These are phyloP conservation scores for Sphagnurus paluster DNA, from an alignment of 1,284 basidiomycete genomes.

Conservation along the genomic window DNA sequence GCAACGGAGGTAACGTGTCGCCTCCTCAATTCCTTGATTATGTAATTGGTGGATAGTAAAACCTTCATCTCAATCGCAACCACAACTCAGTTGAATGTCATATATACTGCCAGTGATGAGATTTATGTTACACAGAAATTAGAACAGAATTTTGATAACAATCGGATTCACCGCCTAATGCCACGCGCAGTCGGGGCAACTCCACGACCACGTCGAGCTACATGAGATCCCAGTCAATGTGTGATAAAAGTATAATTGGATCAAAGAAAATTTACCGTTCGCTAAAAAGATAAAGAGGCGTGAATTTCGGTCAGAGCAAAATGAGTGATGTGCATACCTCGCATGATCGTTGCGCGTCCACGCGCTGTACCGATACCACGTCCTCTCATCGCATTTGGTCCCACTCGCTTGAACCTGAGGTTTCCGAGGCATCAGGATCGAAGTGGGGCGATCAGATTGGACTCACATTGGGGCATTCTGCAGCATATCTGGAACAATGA, in stretches of 20 bases:
- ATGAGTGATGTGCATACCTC: constrained; percentile 55
- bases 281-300: constrained; percentile 41
- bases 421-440: constrained; percentile 2
- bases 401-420: constrained; percentile 95
- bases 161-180: constrained; percentile 65
- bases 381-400: constrained; percentile 98
- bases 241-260: constrained; percentile 5
- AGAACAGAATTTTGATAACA: too few species aligned
- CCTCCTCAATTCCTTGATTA: too few species aligned
- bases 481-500: constrained; percentile 99
- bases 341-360: constrained; percentile 95
- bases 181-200: constrained; percentile 69
- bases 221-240: constrained; percentile 21
- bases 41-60: too few species aligned
- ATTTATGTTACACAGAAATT: too few species aligned
- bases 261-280: constrained; percentile 49
- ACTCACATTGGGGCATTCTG: constrained; percentile 98
- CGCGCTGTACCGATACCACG: constrained; percentile 98
- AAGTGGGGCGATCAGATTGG: constrained; percentile 10
- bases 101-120: too few species aligned
- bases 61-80: too few species aligned
- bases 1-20: too few species aligned
- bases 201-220: constrained; percentile 83
- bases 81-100: too few species aligned
- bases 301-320: neutral